Conservation (phyloP, 108 stramenopile species). For the Conticribra guillardii region DNA sequence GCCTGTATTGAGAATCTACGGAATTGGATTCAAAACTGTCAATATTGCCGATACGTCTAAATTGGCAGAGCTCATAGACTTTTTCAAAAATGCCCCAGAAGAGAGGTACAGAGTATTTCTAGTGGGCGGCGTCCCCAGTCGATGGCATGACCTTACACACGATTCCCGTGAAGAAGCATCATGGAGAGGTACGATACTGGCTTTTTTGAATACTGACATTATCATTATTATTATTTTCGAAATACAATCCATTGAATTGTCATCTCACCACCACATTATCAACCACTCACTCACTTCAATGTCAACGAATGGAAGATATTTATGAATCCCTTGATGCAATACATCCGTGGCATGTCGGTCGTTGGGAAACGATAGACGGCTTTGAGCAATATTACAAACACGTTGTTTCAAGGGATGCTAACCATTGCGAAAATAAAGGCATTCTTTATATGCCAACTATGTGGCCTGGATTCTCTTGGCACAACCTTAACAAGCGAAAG, state of each 20-base stretch:
- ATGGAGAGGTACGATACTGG: conserved; percentile 6
- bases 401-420: not conserved
- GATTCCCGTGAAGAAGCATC: conserved; percentile 16
- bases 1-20: conserved; percentile 37
- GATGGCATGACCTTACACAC: conserved; percentile 14
- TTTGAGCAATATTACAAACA: conserved; percentile 4
- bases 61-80: conserved; percentile 31
- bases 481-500: conserved; percentile 28
- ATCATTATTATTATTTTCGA: too few species aligned
- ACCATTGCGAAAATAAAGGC: not conserved
- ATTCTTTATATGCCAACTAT: conserved; percentile 1
- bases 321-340: conserved; percentile 21
- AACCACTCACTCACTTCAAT: too few species aligned
- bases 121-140: conserved; percentile 32
- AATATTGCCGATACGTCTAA: conserved; percentile 16
- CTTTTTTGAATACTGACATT: too few species aligned
- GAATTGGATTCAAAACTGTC: conserved; percentile 39
- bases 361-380: not conserved
- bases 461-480: conserved; percentile 49
- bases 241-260: too few species aligned
- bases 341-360: conserved; percentile 25
- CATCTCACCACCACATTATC: too few species aligned
- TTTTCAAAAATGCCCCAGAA: conserved; percentile 33
- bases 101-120: conserved; percentile 45
- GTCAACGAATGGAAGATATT: too few species aligned